A percentile compares a stretch with the other conserved stretches of the same genome.
These are phyloP conservation scores for Exidia glandulosa DNA, from an alignment of 768 basidiomycete species.

Conservation along the genomic window DNA sequence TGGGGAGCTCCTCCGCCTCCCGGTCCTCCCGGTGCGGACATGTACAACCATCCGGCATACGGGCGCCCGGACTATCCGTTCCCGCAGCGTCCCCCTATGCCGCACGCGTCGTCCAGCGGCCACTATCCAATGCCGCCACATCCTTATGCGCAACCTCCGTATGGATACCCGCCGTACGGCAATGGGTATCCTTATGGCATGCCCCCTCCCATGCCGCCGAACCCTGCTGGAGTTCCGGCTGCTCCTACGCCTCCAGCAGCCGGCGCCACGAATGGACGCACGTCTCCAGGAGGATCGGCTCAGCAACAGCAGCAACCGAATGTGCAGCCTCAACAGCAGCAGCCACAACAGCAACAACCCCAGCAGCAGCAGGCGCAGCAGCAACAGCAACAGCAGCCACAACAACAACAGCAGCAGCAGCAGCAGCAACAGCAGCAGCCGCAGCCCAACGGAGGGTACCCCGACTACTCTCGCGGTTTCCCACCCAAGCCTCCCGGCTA, in stretches of 20 bases:
- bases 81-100: neutral
- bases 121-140: neutral
- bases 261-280: neutral
- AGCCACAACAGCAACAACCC: neutral
- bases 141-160: neutral
- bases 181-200: neutral
- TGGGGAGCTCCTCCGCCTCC: neutral
- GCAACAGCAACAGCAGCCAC: neutral
- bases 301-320: neutral
- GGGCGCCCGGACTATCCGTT: neutral
- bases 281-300: neutral
- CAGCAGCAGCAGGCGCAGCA: neutral
- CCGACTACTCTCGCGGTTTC: neutral
- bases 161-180: neutral
- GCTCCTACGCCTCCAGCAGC: neutral
- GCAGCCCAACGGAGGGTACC: neutral
- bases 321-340: neutral
- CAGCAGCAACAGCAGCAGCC: neutral
- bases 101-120: neutral
- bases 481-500: neutral
- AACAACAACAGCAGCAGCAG: neutral
- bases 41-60: neutral
- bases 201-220: neutral
- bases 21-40: neutral
- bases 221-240: neutral